Conservation (phyloP, 2,329 filamentous ascomycete genomes). For the Cladophialophora exuberans region DNA sequence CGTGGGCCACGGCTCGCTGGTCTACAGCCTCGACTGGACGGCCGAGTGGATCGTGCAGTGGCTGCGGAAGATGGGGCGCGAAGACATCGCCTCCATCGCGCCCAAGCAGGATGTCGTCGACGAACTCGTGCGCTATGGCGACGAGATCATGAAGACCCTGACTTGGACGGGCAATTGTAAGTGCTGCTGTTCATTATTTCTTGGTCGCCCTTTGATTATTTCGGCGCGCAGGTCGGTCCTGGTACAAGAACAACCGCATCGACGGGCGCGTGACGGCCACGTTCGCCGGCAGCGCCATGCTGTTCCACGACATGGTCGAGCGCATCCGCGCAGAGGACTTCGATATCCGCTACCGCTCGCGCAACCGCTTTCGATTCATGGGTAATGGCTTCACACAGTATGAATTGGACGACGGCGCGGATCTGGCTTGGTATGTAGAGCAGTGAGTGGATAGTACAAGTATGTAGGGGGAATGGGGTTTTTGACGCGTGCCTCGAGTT, state of each 20-base stretch:
- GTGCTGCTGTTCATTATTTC: background rate
- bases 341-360: conserved; percentile 46
- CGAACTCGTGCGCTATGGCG: conserved; percentile 53
- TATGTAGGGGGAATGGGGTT: too few relatives aligned
- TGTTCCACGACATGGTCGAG: conserved; percentile 42
- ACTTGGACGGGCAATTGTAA: conserved; percentile 47
- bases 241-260: conserved; percentile 54
- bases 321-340: conserved; percentile 37
- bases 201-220: background rate
- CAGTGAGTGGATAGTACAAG: background rate
- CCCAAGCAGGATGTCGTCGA: conserved; percentile 50
- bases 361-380: conserved; percentile 54
- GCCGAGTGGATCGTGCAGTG: conserved; percentile 38
- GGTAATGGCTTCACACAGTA: conserved; percentile 51
- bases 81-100: conserved; percentile 39
- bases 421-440: conserved; percentile 36
- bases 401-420: conserved; percentile 34
- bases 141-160: conserved; percentile 50
- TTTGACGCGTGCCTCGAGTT: too few relatives aligned
- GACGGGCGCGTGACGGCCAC: conserved; percentile 51
- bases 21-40: conserved; percentile 29
- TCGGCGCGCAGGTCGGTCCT: conserved; percentile 32
- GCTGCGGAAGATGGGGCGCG: conserved; percentile 37
- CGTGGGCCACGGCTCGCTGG: conserved; percentile 36
- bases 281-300: conserved; percentile 49